These are phyloP conservation scores for Pseudopediastrum boryanum DNA, from an alignment of 139 green algal species.

Conservation along the genomic window DNA sequence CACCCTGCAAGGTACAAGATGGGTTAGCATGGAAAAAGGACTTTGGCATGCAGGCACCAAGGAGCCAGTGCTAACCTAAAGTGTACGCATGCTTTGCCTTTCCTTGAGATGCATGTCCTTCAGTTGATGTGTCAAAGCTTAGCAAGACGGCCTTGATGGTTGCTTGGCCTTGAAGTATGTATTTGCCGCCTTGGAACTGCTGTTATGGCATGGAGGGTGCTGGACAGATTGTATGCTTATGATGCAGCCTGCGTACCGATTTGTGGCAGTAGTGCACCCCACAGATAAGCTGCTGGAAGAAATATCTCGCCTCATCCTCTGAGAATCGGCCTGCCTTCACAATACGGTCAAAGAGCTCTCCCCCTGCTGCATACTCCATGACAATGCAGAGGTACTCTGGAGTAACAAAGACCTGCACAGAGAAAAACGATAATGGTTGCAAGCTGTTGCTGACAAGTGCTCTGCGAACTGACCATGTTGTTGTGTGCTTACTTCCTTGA, in stretches of 20 bases:
- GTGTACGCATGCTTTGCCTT: too few species aligned
- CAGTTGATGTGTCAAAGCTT: neutral
- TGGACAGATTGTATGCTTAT: too few species aligned
- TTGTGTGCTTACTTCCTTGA: constrained; percentile 81
- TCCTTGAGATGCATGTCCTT: neutral
- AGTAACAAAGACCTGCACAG: constrained; percentile 76
- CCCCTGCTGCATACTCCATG: constrained; percentile 89
- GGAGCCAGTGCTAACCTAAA: neutral
- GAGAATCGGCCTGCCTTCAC: constrained; percentile 89
- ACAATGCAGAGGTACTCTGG: constrained; percentile 78
- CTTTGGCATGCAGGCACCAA: neutral
- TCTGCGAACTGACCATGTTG: too few species aligned
- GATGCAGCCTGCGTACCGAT: constrained; percentile 54
- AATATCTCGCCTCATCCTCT: constrained; percentile 97
- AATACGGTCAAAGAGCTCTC: constrained; percentile 97
- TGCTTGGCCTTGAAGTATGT: too few species aligned
- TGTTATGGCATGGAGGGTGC: too few species aligned
- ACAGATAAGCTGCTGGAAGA: constrained; percentile 97
- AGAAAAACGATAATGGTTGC: too few species aligned
- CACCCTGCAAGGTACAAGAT: constrained; percentile 60
- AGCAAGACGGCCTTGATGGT: neutral
- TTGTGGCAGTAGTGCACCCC: constrained; percentile 95
- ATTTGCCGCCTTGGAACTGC: too few species aligned
- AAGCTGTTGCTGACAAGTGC: too few species aligned
- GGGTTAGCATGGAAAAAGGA: neutral